Base-by-base conservation (phyloP, 2,329 filamentous ascomycete species). In the Xylariaceae sp. region DNA sequence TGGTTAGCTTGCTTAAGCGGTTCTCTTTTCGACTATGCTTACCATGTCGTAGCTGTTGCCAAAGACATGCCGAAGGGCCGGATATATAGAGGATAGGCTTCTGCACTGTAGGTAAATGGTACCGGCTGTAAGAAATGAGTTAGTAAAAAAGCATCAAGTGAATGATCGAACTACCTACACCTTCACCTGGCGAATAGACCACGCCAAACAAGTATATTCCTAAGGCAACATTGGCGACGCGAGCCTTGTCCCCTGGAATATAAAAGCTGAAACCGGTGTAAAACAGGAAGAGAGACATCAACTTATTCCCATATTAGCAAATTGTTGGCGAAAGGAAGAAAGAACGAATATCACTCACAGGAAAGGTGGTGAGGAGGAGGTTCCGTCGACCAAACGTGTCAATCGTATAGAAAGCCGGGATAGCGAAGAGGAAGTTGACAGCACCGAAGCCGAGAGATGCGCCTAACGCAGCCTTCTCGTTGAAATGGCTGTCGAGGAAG, bases 381-480 rank as follows among this genome's bases (percentile, higher is more conserved):
- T 84, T 84, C 16, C 86, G 77, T 3, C 86, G 80, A 6, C 86
- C 86, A 53, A 85, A 88, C 0, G 81, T 86, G 64, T 89, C 86
- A 58, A 88, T 88, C 5, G 84, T 87, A 66, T 82, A 85, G 40
- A 87, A 72, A 3, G 83, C 84, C 0, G 83, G 83, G 10, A 86
- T 73, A 1, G 84, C 83, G 57, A 86, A 86, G 29, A 87, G 66
- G 72, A 81, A 87, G 65, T 88, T 87, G 64, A 87, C 79, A 43
- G 85, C 72, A 2, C 85, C 85, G 43, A 83, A 86, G 0, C 85
- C 85, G 55, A 87, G 78, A 0, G 83, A 86, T 0, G 82, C 83
- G 5, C 78, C 71, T 2, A 88, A 75, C 1, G 85, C 83, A 4
- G 70, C 68, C 4, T 79, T 74, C 21, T 77, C 73, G 8, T 69